Percentiles rank a stretch among this genome's conserved stretches.
phyloP scores from a whole-genome alignment of 305 asterid species.

The Solanum hybrid region DNA sequence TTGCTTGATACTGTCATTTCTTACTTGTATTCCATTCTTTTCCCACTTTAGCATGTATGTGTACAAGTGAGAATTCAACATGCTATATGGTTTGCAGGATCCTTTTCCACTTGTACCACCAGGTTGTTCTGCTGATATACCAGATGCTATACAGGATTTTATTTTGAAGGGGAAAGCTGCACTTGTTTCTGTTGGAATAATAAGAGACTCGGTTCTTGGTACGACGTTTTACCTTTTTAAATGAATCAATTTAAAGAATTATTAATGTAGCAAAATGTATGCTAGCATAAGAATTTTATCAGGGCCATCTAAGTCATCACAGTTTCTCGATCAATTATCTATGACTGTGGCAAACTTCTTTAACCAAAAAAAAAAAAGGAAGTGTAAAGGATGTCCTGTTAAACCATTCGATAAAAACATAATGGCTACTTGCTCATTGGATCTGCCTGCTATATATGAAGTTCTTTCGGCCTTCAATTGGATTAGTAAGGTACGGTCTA shows the following conservation, averaged over 20 bases:
- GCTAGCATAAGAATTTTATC: neutral
- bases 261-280: neutral
- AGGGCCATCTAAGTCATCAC: neutral
- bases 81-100: conserved; percentile 38
- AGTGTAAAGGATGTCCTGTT: neutral
- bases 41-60: neutral
- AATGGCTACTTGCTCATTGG: neutral
- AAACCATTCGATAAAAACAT: neutral
- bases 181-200: conserved; percentile 85
- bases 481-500: neutral
- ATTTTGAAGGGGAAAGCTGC: conserved; percentile 76
- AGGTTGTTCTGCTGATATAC: conserved; percentile 69
- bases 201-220: conserved; percentile 75
- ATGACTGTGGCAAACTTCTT: neutral
- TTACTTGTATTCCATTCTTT: conserved; percentile 4
- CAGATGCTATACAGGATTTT: conserved; percentile 60
- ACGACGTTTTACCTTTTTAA: conserved; percentile 15
- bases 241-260: neutral
- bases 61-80: conserved; percentile 1
- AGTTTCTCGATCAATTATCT: neutral
- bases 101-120: conserved; percentile 71
- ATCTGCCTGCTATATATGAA: neutral
- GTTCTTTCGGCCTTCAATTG: neutral
- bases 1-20: conserved; percentile 11
- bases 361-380: neutral